A percentile compares a stretch with the other conserved stretches of the same genome.
phyloP scores from a whole-genome alignment of 1,284 basidiomycete species.

The Apiotrichum mycotoxinovorans region DNA sequence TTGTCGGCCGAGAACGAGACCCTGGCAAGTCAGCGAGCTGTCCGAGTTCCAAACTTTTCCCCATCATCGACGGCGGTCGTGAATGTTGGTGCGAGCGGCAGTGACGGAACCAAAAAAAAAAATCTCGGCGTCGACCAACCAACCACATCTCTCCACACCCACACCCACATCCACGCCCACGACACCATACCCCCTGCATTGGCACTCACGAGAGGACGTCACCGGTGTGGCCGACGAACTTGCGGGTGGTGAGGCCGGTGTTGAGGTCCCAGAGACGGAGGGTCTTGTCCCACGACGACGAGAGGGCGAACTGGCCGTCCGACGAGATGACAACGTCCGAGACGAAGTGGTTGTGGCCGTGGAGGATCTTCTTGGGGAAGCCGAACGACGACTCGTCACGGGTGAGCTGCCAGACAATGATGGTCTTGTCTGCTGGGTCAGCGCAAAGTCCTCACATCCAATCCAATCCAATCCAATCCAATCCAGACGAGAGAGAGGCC shows the following conservation, averaged over 20 bases:
- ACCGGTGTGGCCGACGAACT: slow-evolving; percentile 96
- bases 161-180: not conserved
- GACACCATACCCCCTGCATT: not conserved
- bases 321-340: slow-evolving; percentile 98
- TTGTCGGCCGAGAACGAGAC: slow-evolving; percentile 98
- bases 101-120: too few species aligned
- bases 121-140: not conserved
- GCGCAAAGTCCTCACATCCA: too few species aligned
- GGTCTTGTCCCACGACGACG: slow-evolving; percentile 99
- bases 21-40: slow-evolving; percentile 25
- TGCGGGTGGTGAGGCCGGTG: slow-evolving; percentile 87
- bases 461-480: too few species aligned
- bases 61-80: too few species aligned
- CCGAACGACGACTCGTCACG: slow-evolving; percentile 87
- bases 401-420: slow-evolving; percentile 99
- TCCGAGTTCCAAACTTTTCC: too few species aligned
- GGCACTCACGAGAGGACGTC: slow-evolving; percentile 77
- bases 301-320: slow-evolving; percentile 98
- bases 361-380: slow-evolving; percentile 93
- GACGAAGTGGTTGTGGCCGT: slow-evolving; percentile 99
- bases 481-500: too few species aligned
- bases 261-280: slow-evolving; percentile 99
- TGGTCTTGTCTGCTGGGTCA: slow-evolving; percentile 85
- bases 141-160: not conserved
- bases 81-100: slow-evolving; percentile 3